Percentiles rank a stretch among this genome's conserved stretches.
These are phyloP conservation scores for Wallacemonas collosoma DNA, from an alignment of 208 protist genomes.

Conservation along the genomic window DNA sequence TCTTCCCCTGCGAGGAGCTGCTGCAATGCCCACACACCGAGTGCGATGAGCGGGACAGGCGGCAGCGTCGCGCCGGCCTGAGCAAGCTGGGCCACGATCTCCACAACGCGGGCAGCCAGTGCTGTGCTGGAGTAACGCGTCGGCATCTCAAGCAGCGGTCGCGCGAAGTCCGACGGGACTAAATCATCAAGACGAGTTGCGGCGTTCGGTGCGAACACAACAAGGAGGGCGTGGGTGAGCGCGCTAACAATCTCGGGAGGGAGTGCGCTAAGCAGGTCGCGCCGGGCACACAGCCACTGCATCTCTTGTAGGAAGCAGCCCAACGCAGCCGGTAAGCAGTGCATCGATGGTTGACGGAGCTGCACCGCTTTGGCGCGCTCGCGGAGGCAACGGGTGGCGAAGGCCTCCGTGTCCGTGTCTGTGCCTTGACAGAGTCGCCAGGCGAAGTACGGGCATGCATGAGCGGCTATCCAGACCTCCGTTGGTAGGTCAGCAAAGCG, in stretches of 20 bases:
- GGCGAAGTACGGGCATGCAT: conserved; percentile 24
- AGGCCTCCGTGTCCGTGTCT: conserved; percentile 26
- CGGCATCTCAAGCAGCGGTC: not conserved
- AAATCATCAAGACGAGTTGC: not conserved
- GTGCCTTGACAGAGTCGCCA: conserved; percentile 12
- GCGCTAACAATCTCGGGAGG: not conserved
- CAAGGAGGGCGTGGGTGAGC: not conserved
- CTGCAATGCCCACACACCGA: conserved; percentile 1
- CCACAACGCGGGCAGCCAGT: not conserved
- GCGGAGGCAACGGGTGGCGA: conserved; percentile 7
- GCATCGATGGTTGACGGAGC: not conserved
- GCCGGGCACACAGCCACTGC: conserved; percentile 14
- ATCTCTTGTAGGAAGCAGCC: conserved; percentile 32
- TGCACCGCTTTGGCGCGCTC: conserved; percentile 17
- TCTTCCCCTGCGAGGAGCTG: not conserved
- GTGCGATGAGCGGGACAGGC: not conserved
- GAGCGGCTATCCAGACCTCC: conserved; percentile 17
- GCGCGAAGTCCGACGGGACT: not conserved
- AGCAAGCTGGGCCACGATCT: not conserved
- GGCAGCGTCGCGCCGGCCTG: not conserved
- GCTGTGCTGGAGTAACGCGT: not conserved
- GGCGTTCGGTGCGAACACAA: not conserved
- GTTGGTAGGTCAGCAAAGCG: not conserved
- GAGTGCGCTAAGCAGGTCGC: not conserved
- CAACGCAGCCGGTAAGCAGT: conserved; percentile 8